Evolutionary conservation across 1,284 basidiomycete genomes (phyloP).

Genomic region (Cerioporus squamosus): DNA sequence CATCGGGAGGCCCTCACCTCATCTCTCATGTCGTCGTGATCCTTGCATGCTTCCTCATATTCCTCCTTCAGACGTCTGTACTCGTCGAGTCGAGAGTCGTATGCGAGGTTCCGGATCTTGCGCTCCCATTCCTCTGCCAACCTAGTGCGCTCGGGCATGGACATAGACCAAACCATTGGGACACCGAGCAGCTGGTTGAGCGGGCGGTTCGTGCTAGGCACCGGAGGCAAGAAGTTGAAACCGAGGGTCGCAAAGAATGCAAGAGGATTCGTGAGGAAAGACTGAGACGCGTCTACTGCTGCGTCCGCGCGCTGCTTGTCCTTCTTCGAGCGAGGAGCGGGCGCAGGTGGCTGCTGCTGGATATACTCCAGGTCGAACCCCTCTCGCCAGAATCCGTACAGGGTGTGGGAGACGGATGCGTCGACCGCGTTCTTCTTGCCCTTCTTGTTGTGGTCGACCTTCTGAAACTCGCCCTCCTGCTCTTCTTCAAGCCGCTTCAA

Average conservation of each 20-base stretch:
- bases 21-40: constrained; percentile 41
- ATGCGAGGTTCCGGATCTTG: constrained; percentile 30
- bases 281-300: background rate
- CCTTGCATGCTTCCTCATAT: constrained; percentile 36
- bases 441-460: constrained; percentile 15
- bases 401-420: constrained; percentile 10
- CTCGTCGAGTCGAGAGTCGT: constrained; percentile 40
- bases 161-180: constrained; percentile 33
- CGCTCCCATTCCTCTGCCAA: constrained; percentile 30
- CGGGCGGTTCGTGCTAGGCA: constrained; percentile 18
- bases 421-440: constrained; percentile 17
- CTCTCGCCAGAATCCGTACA: constrained; percentile 53
- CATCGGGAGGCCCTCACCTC: constrained; percentile 30
- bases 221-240: constrained; percentile 19
- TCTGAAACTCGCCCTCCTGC: constrained; percentile 19
- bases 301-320: constrained; percentile 1
- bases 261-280: constrained; percentile 9
- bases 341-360: background rate
- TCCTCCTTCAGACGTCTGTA: constrained; percentile 38
- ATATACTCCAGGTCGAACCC: constrained; percentile 28
- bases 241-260: constrained; percentile 28
- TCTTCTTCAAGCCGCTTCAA: constrained; percentile 22
- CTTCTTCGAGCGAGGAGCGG: background rate
- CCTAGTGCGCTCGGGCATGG: constrained; percentile 26
- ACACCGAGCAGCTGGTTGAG: constrained; percentile 17